phyloP scores from a whole-genome alignment of 164 flowering plant species.

The Cinnamomum chago region DNA sequence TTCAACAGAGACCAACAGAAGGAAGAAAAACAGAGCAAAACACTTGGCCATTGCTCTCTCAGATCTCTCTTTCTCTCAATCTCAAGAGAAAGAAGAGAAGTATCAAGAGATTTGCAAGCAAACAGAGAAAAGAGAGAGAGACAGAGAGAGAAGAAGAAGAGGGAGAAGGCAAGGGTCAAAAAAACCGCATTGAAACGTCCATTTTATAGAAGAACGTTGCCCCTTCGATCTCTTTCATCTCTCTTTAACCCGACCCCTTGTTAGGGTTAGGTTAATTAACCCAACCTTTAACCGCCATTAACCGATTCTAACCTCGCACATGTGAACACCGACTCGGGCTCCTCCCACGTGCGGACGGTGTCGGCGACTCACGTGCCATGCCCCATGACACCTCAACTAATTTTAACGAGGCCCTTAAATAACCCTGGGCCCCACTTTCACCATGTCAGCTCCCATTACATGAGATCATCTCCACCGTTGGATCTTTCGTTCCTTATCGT shows the following conservation, averaged over 20 bases:
- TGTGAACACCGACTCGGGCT: conserved; percentile 2
- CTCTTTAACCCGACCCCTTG: not conserved
- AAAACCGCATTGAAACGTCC: conserved; percentile 6
- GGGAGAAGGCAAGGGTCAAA: conserved; percentile 5
- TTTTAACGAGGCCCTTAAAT: not conserved
- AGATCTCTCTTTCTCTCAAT: not conserved
- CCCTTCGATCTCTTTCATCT: not conserved
- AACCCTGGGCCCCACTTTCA: not conserved
- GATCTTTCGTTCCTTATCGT: not conserved
- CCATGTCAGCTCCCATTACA: not conserved
- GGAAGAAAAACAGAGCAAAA: conserved; percentile 15
- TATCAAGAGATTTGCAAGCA: not conserved
- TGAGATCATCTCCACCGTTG: not conserved
- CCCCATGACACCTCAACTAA: not conserved
- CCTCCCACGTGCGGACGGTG: conserved; percentile 1
- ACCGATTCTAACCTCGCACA: conserved; percentile 5
- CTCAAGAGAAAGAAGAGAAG: not conserved
- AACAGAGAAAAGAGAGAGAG: no score
- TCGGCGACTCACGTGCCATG: conserved; percentile 12
- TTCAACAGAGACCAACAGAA: conserved; percentile 25
- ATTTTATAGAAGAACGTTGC: conserved; percentile 10
- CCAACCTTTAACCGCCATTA: conserved; percentile 11
- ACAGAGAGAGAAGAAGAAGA: not conserved
- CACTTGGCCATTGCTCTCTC: conserved; percentile 28
- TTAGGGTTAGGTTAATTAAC: conserved; percentile 3